Base-by-base conservation (phyloP, 257 asterid species). In the Fraxinus cuspidata region DNA sequence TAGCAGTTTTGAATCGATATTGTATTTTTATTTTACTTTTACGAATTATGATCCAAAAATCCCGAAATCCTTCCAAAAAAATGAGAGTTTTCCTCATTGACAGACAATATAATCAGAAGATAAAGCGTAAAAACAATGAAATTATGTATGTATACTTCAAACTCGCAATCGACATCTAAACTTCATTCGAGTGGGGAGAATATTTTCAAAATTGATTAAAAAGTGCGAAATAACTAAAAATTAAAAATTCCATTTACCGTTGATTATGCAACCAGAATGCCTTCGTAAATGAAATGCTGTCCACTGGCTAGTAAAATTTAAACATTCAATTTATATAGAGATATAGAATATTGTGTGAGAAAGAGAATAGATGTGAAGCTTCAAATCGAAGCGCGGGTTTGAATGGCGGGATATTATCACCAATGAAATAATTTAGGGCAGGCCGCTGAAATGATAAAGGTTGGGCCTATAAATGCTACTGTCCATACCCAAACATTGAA, bases 381-480 rank as follows among this genome's bases (percentile, higher is more conserved):
- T 87, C 83, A 86, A 85, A 87, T 77, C 51, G 58, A 70, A 74
- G 81, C 68, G 88, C 83, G 78, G 75, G 51, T 66, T n/a, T 35
- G 47, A 81, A 65, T 79, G 92, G 94, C 94, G 94, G 92, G 94
- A 89, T 80, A 63, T 37, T 85, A 83, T 75, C 63, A 38, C 16
- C 18, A 6, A 65, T 64, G 51, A 70, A 38, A 72, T 16, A 63
- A 31, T 64, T 71, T 68, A 75, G 86, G 85, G 79, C 77, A 31
- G 44, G 38, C 68, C 29, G 19, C 56, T 53, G 27, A 18, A 53
- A 53, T 53, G n/a, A 47, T 47, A 15, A 44, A 47, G n/a, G n/a
- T 16, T 15, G 56, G 56, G 56, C 56, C 51, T 13, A 15, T 44
- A 44, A 40, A 44, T 44, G 51, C 15, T 44, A 44, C 51, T 1